Evolutionary conservation across 78 protist species (phyloP).

Genomic region (Creolimax fragrantissima): DNA sequence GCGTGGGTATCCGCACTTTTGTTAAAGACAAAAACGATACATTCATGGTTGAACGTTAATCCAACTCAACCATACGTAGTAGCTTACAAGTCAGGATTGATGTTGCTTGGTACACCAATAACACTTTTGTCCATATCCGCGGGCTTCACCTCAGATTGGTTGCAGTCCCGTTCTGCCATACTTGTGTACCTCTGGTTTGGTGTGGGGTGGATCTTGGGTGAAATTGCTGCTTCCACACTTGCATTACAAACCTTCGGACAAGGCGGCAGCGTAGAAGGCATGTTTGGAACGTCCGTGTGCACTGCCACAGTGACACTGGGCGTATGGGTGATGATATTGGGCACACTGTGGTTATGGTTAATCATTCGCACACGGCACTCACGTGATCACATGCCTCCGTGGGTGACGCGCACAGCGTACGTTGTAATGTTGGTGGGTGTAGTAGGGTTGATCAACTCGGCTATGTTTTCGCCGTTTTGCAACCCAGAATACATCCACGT

Average conservation of each 20-base stretch:
- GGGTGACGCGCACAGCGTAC: too few species aligned
- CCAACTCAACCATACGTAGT: background rate
- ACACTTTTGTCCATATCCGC: background rate
- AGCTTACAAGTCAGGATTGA: background rate
- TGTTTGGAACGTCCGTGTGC: background rate
- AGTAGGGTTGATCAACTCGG: background rate
- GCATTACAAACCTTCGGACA: background rate
- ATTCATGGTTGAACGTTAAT: background rate
- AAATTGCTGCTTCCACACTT: background rate
- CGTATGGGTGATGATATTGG: background rate
- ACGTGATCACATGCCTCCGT: too few species aligned
- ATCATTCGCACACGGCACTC: background rate
- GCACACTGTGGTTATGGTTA: background rate
- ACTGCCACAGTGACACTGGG: background rate
- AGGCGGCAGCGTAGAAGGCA: background rate
- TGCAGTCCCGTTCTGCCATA: background rate
- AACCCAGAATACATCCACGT: background rate
- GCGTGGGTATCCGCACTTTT: background rate
- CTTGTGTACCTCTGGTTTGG: background rate
- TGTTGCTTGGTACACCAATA: background rate
- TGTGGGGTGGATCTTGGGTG: background rate
- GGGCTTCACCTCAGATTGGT: background rate
- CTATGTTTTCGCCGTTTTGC: background rate
- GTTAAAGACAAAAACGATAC: background rate
- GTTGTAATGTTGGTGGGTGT: background rate